Evolutionary conservation across 257 asterid species (phyloP).

Genomic region (Oldenlandia corymbosa): DNA sequence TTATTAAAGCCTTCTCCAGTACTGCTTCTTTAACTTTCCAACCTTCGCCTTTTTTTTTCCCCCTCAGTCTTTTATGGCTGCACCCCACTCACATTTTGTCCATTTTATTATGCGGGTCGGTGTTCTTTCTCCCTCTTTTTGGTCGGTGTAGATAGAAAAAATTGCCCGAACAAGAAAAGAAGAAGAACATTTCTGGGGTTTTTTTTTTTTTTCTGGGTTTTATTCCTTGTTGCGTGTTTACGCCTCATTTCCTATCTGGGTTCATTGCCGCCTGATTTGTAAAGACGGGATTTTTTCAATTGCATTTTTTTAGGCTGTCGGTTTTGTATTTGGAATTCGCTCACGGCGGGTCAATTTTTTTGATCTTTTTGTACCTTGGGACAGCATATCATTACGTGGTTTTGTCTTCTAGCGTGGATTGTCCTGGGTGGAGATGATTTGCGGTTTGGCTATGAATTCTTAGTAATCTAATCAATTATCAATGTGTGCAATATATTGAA

Average conservation of each 20-base stretch:
- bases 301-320: background rate
- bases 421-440: background rate
- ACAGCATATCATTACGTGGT: too few relatives aligned
- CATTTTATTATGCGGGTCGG: conserved; percentile 45
- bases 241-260: background rate
- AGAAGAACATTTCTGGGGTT: background rate
- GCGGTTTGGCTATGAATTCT: background rate
- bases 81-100: conserved; percentile 51
- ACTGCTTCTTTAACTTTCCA: conserved; percentile 42
- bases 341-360: background rate
- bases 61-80: conserved; percentile 55
- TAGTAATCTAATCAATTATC: background rate
- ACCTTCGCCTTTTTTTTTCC: conserved; percentile 5
- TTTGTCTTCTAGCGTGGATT: conserved; percentile 3
- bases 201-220: background rate
- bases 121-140: conserved; percentile 40
- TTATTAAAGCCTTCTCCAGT: conserved; percentile 14
- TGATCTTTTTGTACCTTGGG: background rate
- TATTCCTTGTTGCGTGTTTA: background rate
- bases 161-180: conserved; percentile 16
- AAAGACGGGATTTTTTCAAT: background rate
- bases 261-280: background rate
- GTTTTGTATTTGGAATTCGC: background rate
- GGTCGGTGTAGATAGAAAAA: conserved; percentile 23
- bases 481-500: background rate